Evolutionary conservation across 331 rosid species (phyloP).

Genomic region (Malus hybrid): DNA sequence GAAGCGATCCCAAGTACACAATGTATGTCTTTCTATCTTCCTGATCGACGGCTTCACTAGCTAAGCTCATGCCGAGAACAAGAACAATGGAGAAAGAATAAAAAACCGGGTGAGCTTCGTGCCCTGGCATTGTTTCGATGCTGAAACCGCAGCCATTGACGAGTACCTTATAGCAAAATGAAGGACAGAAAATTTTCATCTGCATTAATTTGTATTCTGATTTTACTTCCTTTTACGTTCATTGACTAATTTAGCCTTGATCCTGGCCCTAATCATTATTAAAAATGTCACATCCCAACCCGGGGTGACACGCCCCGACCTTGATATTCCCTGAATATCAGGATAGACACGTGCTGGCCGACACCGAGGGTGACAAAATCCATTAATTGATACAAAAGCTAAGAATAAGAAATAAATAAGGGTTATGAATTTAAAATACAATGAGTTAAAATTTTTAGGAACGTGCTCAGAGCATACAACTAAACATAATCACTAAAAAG

Average conservation of each 20-base stretch:
- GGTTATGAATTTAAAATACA: no score
- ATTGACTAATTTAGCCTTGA: neutral
- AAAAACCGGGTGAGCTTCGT: neutral
- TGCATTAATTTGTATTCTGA: neutral
- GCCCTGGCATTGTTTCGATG: neutral
- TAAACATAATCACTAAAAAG: no score
- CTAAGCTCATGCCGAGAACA: neutral
- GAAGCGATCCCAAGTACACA: slow-evolving; percentile 29
- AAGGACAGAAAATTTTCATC: neutral
- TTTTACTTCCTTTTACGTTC: neutral
- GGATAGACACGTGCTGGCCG: no score
- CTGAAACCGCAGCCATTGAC: neutral
- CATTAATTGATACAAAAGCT: no score
- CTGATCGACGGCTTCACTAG: neutral
- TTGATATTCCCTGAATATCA: no score
- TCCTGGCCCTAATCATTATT: neutral
- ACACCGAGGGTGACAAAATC: no score
- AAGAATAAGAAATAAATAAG: no score
- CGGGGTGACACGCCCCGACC: no score
- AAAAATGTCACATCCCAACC: no score
- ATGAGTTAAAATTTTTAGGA: no score
- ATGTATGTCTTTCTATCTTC: slow-evolving; percentile 6
- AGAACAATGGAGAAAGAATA: neutral
- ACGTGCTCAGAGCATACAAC: no score
- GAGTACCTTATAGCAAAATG: neutral